Conservation (phyloP, 2,329 filamentous ascomycete genomes). For the Colletotrichum spaethianum region DNA sequence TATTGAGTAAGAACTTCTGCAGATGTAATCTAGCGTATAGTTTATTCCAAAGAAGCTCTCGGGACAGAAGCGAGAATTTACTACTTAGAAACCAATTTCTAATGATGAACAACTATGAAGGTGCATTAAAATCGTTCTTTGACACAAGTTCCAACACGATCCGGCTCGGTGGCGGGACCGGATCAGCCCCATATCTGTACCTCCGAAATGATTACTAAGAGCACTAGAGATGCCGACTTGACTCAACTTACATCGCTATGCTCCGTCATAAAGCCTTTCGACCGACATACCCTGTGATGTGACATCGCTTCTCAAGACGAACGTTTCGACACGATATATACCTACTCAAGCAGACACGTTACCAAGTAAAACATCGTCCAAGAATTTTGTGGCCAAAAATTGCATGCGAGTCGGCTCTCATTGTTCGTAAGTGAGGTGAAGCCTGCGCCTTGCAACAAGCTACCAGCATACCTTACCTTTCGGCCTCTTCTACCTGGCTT, state of each 20-base stretch:
- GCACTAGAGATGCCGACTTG: neutral
- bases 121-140: neutral
- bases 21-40: neutral
- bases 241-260: neutral
- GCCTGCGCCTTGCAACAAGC: neutral
- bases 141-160: neutral
- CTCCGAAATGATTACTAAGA: slow-evolving; percentile 19
- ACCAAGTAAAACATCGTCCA: neutral
- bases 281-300: neutral
- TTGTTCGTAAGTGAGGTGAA: neutral
- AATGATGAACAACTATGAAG: neutral
- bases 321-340: neutral
- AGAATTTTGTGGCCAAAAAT: no score
- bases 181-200: neutral
- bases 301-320: neutral
- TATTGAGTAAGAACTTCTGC: neutral
- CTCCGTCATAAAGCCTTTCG: neutral
- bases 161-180: slow-evolving; percentile 17
- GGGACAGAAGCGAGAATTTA: neutral
- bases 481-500: neutral
- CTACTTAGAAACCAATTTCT: neutral
- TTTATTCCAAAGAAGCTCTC: neutral
- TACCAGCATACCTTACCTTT: neutral
- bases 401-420: neutral
- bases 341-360: no score